Conservation (phyloP, 1,139 yeast genomes). For the Starmera stellimalicola region DNA sequence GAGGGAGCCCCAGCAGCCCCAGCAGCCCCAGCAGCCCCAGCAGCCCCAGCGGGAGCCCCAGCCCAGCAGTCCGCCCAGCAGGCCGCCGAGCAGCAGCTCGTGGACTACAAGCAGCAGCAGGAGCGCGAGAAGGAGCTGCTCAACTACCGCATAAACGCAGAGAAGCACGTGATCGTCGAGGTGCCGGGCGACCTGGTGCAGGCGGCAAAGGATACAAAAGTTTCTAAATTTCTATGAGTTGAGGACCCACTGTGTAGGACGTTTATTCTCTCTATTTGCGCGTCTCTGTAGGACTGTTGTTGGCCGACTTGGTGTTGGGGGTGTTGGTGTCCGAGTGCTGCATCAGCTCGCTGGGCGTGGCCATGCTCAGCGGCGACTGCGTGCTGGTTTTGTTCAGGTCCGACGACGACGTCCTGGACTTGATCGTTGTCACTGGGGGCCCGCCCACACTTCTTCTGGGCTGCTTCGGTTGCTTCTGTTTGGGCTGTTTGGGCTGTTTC, state of each 20-base stretch:
- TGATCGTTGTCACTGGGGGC: constrained; percentile 3
- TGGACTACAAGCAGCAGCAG: constrained; percentile 13
- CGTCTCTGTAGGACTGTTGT: too few species aligned
- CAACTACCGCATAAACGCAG: constrained; percentile 21
- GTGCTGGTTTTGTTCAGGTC: background rate
- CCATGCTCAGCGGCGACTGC: background rate
- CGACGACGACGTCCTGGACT: background rate
- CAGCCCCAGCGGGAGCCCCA: constrained; percentile 3
- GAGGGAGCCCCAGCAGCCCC: background rate
- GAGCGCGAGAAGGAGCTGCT: constrained; percentile 19
- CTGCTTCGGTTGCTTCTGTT: too few species aligned
- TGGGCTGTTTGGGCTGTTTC: too few species aligned
- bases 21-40: background rate
- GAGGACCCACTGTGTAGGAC: background rate
- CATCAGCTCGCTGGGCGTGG: background rate
- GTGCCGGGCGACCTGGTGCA: constrained; percentile 26
- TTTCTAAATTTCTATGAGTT: constrained; percentile 22
- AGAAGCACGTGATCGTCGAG: constrained; percentile 24
- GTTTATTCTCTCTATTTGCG: too few species aligned
- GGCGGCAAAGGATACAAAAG: constrained; percentile 24
- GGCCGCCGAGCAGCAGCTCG: constrained; percentile 6
- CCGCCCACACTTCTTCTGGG: constrained; percentile 1
- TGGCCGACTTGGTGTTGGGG: constrained; percentile 1
- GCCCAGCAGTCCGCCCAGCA: constrained; percentile 3
- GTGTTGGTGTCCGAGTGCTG: constrained; percentile 1